A percentile compares a stretch with the other conserved stretches of the same genome.
phyloP scores from a whole-genome alignment of 2,329 filamentous ascomycete species.

The Colletotrichum horii region DNA sequence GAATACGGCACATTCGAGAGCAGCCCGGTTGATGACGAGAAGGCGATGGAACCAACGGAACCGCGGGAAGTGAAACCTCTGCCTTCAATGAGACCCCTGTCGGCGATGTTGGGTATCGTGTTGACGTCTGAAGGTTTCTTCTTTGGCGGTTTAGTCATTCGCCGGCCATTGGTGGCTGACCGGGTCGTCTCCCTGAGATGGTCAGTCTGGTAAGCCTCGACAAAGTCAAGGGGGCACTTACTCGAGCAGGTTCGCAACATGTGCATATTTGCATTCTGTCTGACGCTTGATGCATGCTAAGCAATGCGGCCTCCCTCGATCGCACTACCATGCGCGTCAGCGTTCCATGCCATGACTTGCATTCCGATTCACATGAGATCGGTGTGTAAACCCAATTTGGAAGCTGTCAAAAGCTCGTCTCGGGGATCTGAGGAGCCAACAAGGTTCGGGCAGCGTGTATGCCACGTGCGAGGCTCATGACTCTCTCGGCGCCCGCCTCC shows the following conservation, averaged over 20 bases:
- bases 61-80: conserved; percentile 51
- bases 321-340: conserved; percentile 59
- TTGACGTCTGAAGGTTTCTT: conserved; percentile 51
- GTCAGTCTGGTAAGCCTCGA: not conserved
- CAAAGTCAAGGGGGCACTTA: conserved; percentile 44
- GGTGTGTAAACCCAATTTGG: not conserved
- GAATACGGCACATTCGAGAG: conserved; percentile 78
- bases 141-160: conserved; percentile 63
- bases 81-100: conserved; percentile 53
- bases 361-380: not conserved
- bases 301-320: conserved; percentile 73
- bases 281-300: conserved; percentile 77
- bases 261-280: conserved; percentile 76
- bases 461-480: not conserved
- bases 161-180: conserved; percentile 55
- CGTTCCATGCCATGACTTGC: not conserved
- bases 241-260: conserved; percentile 79
- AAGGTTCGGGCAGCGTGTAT: not conserved
- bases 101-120: conserved; percentile 59
- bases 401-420: not conserved
- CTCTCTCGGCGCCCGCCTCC: not conserved
- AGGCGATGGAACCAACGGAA: conserved; percentile 40
- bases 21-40: conserved; percentile 61
- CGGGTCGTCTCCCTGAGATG: conserved; percentile 60
- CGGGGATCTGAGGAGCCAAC: not conserved